Conservation (phyloP, 2,329 filamentous ascomycete species). For the Paecilomyces sp. region DNA sequence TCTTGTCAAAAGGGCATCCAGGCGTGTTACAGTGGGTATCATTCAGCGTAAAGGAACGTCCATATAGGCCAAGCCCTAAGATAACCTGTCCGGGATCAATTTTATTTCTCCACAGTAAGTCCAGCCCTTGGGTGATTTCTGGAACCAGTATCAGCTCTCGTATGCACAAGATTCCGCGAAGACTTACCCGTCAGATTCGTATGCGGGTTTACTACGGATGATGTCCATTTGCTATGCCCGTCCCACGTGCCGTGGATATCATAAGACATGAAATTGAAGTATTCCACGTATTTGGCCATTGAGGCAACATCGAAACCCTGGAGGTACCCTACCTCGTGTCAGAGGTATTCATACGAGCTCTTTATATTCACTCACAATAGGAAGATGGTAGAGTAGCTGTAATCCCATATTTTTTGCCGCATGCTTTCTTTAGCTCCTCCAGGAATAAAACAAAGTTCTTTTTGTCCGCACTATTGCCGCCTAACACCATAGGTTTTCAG, state of each 20-base stretch:
- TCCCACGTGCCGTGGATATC: background rate
- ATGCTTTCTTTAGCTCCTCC: background rate
- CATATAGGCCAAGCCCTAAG: background rate
- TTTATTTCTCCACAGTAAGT: background rate
- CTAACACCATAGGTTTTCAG: background rate
- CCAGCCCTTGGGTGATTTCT: background rate
- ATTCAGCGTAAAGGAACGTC: background rate
- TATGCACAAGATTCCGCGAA: background rate
- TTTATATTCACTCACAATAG: background rate
- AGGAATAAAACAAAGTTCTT: background rate
- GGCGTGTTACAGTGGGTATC: background rate
- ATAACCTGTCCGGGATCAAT: background rate
- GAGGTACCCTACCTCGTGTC: background rate
- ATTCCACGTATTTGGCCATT: background rate
- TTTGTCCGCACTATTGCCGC: background rate
- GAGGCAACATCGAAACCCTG: background rate
- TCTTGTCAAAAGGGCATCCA: background rate
- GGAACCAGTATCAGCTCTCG: background rate
- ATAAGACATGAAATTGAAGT: background rate
- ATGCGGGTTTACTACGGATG: background rate
- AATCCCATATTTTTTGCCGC: background rate
- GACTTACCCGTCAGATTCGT: background rate
- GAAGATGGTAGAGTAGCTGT: background rate
- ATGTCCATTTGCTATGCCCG: background rate
- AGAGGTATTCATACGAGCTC: background rate